Evolutionary conservation across 169 alveolate genomes (phyloP).

Genomic region (Sarcocystis neurona): DNA sequence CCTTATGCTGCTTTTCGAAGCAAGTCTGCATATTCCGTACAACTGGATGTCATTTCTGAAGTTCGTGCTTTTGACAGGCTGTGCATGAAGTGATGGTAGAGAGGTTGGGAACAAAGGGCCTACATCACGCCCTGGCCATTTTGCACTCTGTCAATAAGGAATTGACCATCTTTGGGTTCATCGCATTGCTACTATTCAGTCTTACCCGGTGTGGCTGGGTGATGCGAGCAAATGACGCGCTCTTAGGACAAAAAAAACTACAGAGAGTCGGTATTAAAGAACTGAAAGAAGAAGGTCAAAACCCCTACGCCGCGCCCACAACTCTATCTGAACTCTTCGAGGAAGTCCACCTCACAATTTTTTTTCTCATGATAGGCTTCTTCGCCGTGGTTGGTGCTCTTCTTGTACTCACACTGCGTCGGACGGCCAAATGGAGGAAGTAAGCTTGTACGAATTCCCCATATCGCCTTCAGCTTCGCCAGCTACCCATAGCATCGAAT

Average conservation of each 20-base stretch:
- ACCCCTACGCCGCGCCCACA: constrained; percentile 65
- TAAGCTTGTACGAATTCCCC: constrained; percentile 5
- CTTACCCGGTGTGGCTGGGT: constrained; percentile 52
- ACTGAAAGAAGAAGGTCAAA: constrained; percentile 55
- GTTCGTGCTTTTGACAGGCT: background rate
- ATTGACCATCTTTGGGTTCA: constrained; percentile 63
- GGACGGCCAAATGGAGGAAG: constrained; percentile 41
- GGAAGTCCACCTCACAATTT: constrained; percentile 54
- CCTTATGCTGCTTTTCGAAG: constrained; percentile 56
- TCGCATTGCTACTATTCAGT: constrained; percentile 53
- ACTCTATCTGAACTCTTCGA: constrained; percentile 61
- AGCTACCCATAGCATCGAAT: too few relatives aligned
- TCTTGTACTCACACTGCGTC: constrained; percentile 15
- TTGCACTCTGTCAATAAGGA: constrained; percentile 55
- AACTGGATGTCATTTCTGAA: background rate
- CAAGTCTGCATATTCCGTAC: background rate
- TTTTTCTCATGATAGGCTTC: constrained; percentile 48
- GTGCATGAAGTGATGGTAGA: constrained; percentile 53
- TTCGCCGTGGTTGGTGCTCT: constrained; percentile 10
- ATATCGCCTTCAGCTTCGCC: background rate
- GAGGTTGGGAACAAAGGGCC: constrained; percentile 23
- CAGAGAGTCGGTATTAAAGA: constrained; percentile 57
- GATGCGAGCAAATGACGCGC: constrained; percentile 59
- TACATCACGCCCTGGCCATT: constrained; percentile 59
- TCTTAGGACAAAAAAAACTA: constrained; percentile 51